Evolutionary conservation across 148 eudicot species (phyloP).

Genomic region (Persicaria tinctoria): DNA sequence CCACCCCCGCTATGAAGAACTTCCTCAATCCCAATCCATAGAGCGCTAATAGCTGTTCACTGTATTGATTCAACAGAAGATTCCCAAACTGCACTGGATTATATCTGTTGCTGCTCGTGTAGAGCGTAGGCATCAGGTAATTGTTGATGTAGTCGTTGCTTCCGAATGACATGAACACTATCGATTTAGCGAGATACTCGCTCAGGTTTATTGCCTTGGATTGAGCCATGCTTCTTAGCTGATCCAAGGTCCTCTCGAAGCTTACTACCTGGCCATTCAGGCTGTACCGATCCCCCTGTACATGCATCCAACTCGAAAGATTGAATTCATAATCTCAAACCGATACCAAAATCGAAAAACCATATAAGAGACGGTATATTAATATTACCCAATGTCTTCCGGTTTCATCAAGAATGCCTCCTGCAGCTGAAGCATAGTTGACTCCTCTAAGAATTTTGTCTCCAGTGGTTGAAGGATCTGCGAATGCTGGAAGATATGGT

Average conservation of each 20-base stretch:
- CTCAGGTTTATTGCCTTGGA: constrained; percentile 31
- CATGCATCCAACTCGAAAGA: not conserved
- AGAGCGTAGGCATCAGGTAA: constrained; percentile 66
- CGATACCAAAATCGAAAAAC: too few relatives aligned
- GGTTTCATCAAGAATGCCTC: constrained; percentile 77
- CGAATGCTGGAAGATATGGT: constrained; percentile 58
- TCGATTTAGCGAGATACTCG: constrained; percentile 45
- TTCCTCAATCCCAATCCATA: constrained; percentile 71
- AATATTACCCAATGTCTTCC: constrained; percentile 70
- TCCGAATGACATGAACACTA: constrained; percentile 64
- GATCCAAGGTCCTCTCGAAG: constrained; percentile 60
- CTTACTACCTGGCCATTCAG: constrained; percentile 74
- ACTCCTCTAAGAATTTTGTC: constrained; percentile 48
- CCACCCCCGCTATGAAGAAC: constrained; percentile 55
- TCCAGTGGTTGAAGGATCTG: constrained; percentile 53
- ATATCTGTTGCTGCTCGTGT: constrained; percentile 52
- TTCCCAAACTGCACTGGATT: constrained; percentile 55
- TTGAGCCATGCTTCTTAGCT: constrained; percentile 28
- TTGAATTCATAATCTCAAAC: too few relatives aligned
- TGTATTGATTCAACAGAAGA: constrained; percentile 64
- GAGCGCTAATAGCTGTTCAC: constrained; percentile 63
- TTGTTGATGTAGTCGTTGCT: constrained; percentile 95
- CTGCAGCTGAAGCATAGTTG: constrained; percentile 87
- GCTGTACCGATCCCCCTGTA: constrained; percentile 65
- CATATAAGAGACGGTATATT: too few relatives aligned